These are phyloP conservation scores for Themeda triandra DNA, from an alignment of 176 grass and related monocot genomes.

Conservation along the genomic window DNA sequence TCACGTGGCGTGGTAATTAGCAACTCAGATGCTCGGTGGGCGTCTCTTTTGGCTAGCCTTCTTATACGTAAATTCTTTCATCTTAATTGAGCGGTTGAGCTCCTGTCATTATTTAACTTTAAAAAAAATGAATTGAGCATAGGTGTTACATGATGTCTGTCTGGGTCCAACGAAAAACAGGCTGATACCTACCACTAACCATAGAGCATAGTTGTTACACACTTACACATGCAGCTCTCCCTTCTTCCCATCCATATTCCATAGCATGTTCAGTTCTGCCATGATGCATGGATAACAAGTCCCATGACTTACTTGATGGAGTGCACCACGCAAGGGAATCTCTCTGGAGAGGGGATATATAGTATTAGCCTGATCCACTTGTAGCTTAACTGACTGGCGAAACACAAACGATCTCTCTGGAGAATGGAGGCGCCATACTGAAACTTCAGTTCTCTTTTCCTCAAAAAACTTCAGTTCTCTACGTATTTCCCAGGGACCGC, in stretches of 20 bases:
- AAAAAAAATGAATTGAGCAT: not conserved
- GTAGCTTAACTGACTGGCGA: not conserved
- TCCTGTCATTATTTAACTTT: too few species aligned
- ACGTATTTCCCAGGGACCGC: not conserved
- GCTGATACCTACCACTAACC: not conserved
- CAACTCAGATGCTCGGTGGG: too few species aligned
- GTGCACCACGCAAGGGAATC: not conserved
- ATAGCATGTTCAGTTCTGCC: not conserved
- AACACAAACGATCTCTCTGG: not conserved
- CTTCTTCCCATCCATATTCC: not conserved
- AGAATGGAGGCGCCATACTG: not conserved
- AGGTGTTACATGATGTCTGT: not conserved
- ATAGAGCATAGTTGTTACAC: not conserved
- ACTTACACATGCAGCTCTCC: too few species aligned
- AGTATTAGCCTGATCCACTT: not conserved
- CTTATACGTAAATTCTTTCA: too few species aligned
- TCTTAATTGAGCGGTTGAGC: too few species aligned
- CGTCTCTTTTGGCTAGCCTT: too few species aligned
- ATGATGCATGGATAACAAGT: not conserved
- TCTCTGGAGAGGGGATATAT: too few species aligned
- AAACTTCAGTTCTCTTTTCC: too few species aligned
- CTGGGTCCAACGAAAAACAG: not conserved
- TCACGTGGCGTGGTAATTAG: too few species aligned
- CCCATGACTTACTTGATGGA: not conserved
- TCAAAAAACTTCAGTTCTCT: slow-evolving; percentile 6